Evolutionary conservation across 495 filamentous ascomycete genomes (phyloP), one percentile per base, ranked within the genome.

Genomic region (Talaromyces trachyspermus): DNA sequence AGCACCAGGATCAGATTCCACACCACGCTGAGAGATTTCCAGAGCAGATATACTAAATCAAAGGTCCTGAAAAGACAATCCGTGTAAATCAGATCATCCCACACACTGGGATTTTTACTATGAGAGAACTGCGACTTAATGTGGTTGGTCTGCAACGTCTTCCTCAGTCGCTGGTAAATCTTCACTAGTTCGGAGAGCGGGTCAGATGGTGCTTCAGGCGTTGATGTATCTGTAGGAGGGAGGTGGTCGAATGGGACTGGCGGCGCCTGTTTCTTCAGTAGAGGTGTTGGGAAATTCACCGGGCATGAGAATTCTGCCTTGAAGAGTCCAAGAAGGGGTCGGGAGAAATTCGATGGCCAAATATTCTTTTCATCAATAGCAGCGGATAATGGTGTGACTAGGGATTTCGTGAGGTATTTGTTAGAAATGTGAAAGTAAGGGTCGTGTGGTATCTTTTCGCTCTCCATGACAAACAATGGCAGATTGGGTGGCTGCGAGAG

Each of bases 1-100:
- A 54, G 74, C 71, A 15, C 85, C 86, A 26, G 80, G 78, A 32
- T 88, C 80, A 3, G 85, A 83, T 48, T 86, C 84, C 2, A 89
- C 69, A 11, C 94, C 92, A 43, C 92, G 85, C 58, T 95, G 91
- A 36, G 88, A 80, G 48, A 99, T 96, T 62, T 99, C 92, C 5
- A 85, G 80, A 0, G 88, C 81, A 2, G 91, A 80, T 42, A 99
- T 90, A n/a, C 91, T 89, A 63, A 77, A 88, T 0, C 92, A 14
- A 97, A 80, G 33, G 81, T 77, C 39, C 71, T 72, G 26, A 86
- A 82, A 33, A 97, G 59, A 0, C 79, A 78, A 53, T 90, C 85
- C 7, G 78, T 83, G 30, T 77, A 70, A 4, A 74, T 68, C 29
- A 89, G 59, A 25, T 79, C 74, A 30, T 79, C 72, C 38, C 53